Percentiles rank a stretch among this genome's conserved stretches.
Evolutionary conservation across 768 basidiomycete species (phyloP).

Genomic region (Naganishia vaughanmartiniae): DNA sequence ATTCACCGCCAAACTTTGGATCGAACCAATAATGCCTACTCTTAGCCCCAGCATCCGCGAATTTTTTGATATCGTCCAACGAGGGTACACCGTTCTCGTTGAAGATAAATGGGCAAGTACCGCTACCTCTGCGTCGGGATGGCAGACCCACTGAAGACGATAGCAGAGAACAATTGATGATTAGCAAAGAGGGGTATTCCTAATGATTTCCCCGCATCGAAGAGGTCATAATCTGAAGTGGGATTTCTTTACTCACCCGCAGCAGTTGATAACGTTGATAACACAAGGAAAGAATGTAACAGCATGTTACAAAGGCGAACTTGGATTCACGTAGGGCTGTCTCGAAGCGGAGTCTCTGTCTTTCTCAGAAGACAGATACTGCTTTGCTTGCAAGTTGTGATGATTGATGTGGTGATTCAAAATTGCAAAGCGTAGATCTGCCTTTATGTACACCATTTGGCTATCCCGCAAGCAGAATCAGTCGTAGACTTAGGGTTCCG

Average conservation of each 20-base stretch:
- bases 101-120: conserved; percentile 3
- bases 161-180: neutral
- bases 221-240: no score
- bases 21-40: neutral
- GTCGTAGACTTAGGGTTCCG: no score
- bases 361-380: no score
- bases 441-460: no score
- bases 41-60: neutral
- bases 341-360: no score
- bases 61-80: neutral
- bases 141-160: neutral
- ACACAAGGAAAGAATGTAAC: neutral
- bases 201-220: neutral
- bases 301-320: neutral
- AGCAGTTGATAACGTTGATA: neutral
- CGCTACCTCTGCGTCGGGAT: neutral
- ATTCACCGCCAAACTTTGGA: neutral
- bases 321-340: no score
- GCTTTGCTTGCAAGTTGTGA: no score
- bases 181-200: no score
- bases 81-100: neutral
- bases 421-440: no score
- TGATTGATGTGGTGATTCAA: no score
- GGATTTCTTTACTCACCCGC: neutral
- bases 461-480: no score